Percentiles rank a stretch among this genome's conserved stretches.
phyloP scores from a whole-genome alignment of 139 green algal genomes.

The Micromonas pusilla region DNA sequence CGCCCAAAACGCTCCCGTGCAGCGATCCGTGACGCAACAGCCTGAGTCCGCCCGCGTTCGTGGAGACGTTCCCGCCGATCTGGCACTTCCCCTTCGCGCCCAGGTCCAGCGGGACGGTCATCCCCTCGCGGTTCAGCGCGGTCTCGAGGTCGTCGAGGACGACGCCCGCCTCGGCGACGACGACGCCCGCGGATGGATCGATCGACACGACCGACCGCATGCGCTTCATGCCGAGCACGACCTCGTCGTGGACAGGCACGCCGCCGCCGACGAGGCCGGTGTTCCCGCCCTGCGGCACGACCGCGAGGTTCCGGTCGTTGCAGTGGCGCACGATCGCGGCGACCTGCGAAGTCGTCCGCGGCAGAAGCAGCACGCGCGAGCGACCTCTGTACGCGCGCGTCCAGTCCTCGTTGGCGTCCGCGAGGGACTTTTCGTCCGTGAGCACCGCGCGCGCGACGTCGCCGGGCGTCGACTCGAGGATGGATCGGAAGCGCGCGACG shows the following conservation, averaged over 20 bases:
- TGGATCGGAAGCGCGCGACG: conserved; percentile 45
- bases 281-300: conserved; percentile 93
- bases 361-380: conserved; percentile 49
- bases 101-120: conserved; percentile 87
- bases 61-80: conserved; percentile 95
- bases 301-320: conserved; percentile 59
- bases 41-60: conserved; percentile 78
- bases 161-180: conserved; percentile 24
- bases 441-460: conserved; percentile 51
- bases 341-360: conserved; percentile 42
- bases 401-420: conserved; percentile 80
- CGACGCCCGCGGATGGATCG: conserved; percentile 8
- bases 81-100: conserved; percentile 92
- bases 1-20: conserved; percentile 79
- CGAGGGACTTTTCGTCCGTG: conserved; percentile 52
- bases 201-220: conserved; percentile 37
- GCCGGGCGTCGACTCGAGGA: too few relatives aligned
- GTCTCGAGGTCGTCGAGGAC: conserved; percentile 62
- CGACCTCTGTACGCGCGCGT: conserved; percentile 75
- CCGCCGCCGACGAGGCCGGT: conserved; percentile 87
- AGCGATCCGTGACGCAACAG: conserved; percentile 89
- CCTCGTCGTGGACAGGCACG: conserved; percentile 83
- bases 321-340: conserved; percentile 51
- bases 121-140: conserved; percentile 46
- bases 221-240: conserved; percentile 57